Base-by-base conservation (phyloP, 2,329 filamentous ascomycete species). In the Exophiala sp. region DNA sequence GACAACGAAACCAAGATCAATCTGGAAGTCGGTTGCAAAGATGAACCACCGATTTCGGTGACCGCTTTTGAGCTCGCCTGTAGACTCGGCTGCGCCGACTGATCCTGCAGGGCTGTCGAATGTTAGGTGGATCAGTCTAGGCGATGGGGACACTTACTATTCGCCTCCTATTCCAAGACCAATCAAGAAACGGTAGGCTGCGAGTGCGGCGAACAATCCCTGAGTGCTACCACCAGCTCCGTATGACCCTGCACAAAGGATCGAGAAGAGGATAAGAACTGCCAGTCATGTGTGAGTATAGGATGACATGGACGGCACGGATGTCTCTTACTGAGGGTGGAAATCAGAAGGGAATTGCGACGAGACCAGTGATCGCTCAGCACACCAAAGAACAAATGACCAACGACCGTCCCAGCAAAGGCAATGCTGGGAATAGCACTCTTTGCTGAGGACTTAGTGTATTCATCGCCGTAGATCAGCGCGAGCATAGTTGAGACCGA, bases 1-100 rank as follows among this genome's bases (percentile, higher is more conserved):
- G 51, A 92, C 76, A 1, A 95, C 87, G 61, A 95, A 96, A 1
- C 89, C 91, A 49, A 84, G 81, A 66, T 95, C 89, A 56, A 95
- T 95, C 76, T 90, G 88, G 21, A 87, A 83, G 70, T 95, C 95
- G 43, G 89, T 95, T 70, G 94, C 95, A 60, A 95, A 78, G 64
- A 92, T 89, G 67, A 91, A 96, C 89, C 90, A 95, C 36, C 87
- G 79, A 67, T 96, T 92, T 12, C 91, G 79, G 12, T 86, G 86
- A 8, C 91, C 91, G 12, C 73, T 70, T 69, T 90, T 89, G 54
- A 96, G 76, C 67, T 95, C 89, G 20, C 89, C 88, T 0, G 87
- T 91, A 3, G 86, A 87, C 71, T 96, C 91, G 2, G 91, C 89
- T 49, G 84, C 88, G 1, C 87, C 88, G 1, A 96, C 91, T 55